phyloP scores from a whole-genome alignment of 441 rosid genomes.

The Erysimum cheiri region DNA sequence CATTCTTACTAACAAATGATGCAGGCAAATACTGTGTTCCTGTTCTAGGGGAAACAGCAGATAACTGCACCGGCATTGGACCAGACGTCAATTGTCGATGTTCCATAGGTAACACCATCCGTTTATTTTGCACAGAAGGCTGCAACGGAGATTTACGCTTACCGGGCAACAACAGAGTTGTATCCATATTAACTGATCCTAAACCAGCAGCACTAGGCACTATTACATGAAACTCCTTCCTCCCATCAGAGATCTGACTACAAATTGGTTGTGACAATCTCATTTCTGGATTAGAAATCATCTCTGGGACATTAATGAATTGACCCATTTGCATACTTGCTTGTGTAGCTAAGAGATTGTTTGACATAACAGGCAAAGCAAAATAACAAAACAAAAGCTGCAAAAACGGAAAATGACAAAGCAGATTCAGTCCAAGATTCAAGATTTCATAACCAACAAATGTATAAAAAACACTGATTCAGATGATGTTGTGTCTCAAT shows the following conservation, averaged over 20 bases:
- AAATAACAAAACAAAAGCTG: conserved; percentile 24
- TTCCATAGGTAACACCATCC: conserved; percentile 50
- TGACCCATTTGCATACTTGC: conserved; percentile 43
- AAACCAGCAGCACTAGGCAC: conserved; percentile 44
- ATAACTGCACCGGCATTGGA: conserved; percentile 42
- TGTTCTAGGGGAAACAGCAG: conserved; percentile 43
- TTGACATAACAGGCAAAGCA: conserved; percentile 56
- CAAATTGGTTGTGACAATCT: conserved; percentile 42
- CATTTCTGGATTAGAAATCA: conserved; percentile 48
- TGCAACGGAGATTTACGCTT: conserved; percentile 72
- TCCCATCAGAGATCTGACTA: conserved; percentile 42
- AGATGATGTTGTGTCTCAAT: not conserved
- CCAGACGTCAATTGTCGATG: conserved; percentile 45
- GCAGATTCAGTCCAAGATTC: not conserved
- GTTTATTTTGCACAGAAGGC: conserved; percentile 53
- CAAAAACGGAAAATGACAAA: not conserved
- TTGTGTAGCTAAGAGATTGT: conserved; percentile 58
- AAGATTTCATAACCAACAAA: not conserved
- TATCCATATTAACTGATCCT: conserved; percentile 44
- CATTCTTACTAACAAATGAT: conserved; percentile 46
- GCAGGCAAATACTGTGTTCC: conserved; percentile 54
- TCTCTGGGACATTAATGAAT: conserved; percentile 36
- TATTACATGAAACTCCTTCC: conserved; percentile 41
- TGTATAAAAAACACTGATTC: not conserved
- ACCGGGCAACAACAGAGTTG: conserved; percentile 47